These are phyloP conservation scores for Poteriospumella lacustris DNA, from an alignment of 108 stramenopile species.

Conservation along the genomic window DNA sequence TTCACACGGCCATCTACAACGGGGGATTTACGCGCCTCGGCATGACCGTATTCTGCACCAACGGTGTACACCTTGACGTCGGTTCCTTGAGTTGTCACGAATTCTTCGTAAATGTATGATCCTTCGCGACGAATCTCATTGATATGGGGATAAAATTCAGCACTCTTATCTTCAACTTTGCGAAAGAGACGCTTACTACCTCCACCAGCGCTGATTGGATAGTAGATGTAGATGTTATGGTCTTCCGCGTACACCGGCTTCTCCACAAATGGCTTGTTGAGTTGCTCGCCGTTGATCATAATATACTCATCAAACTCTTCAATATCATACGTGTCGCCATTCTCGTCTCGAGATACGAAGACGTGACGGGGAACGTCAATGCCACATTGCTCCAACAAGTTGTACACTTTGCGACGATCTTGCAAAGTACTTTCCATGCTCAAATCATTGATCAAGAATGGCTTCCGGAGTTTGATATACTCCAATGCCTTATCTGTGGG, in stretches of 20 bases:
- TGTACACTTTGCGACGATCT: conserved; percentile 86
- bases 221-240: conserved; percentile 95
- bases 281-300: conserved; percentile 66
- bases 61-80: conserved; percentile 99
- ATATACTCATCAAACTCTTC: conserved; percentile 40
- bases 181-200: conserved; percentile 68
- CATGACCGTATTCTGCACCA: conserved; percentile 94
- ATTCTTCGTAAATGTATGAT: conserved; percentile 91
- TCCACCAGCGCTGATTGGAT: conserved; percentile 86
- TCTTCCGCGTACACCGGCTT: conserved; percentile 98
- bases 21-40: conserved; percentile 92
- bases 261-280: conserved; percentile 97
- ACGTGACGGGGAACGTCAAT: conserved; percentile 90
- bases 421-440: conserved; percentile 72
- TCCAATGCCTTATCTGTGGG: conserved; percentile 83
- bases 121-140: conserved; percentile 81
- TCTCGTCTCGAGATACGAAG: conserved; percentile 71
- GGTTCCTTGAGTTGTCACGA: conserved; percentile 93
- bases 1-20: conserved; percentile 95
- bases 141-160: conserved; percentile 83
- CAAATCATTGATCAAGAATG: conserved; percentile 85
- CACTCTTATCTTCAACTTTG: conserved; percentile 47
- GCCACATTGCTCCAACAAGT: conserved; percentile 72
- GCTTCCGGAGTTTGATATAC: conserved; percentile 78
- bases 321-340: conserved; percentile 45